Evolutionary conservation across 2,329 filamentous ascomycete genomes (phyloP).

Genomic region (Fusarium pininemorale): DNA sequence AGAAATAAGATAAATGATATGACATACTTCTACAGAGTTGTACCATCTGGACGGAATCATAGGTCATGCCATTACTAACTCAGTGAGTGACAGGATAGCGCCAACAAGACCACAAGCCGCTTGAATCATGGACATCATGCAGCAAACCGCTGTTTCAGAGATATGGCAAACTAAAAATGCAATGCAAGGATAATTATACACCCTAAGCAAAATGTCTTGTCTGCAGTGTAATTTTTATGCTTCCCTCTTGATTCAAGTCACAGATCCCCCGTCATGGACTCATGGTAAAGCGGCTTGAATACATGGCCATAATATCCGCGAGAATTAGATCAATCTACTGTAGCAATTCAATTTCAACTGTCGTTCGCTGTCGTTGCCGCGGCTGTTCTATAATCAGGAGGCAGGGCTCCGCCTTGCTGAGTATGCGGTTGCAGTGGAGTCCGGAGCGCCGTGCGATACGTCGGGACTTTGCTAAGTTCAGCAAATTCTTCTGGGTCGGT

Average conservation of each 20-base stretch:
- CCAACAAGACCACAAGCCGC: too few species aligned
- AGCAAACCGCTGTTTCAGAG: neutral
- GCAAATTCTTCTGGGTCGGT: conserved; percentile 67
- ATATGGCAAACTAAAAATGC: accelerated
- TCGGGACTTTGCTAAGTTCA: conserved; percentile 76
- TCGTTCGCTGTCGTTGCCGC: neutral
- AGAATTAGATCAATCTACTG: accelerated
- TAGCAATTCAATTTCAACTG: neutral
- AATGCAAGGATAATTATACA: neutral
- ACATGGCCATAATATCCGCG: accelerated
- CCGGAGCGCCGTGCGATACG: conserved; percentile 77
- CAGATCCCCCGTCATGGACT: accelerated
- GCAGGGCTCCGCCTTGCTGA: conserved; percentile 56
- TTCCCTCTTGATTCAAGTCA: neutral
- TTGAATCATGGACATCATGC: neutral
- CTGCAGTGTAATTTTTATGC: neutral
- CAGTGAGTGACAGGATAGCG: neutral
- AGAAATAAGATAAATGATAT: neutral
- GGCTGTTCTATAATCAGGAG: conserved; percentile 71
- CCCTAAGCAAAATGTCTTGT: neutral
- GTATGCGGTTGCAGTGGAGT: conserved; percentile 65
- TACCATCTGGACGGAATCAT: neutral
- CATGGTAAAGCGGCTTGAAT: too few species aligned
- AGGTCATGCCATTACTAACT: neutral
- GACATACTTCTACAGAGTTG: neutral